phyloP scores from a whole-genome alignment of 345 rosid genomes.

The Euphorbia peplus region DNA sequence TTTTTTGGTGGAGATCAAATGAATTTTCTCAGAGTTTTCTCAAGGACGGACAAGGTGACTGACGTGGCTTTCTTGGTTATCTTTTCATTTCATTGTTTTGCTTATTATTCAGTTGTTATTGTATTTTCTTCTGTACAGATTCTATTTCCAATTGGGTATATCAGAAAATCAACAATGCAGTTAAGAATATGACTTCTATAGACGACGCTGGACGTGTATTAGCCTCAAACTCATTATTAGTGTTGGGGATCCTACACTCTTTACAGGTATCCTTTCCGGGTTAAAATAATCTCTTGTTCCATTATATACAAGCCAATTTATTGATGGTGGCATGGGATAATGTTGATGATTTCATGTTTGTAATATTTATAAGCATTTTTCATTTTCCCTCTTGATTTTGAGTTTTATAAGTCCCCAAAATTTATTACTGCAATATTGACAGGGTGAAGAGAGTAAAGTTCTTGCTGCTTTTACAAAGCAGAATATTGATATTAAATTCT shows the following conservation, averaged over 20 bases:
- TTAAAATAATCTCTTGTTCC: no score
- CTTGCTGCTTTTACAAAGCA: conserved; percentile 16
- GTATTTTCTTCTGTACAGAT: conserved; percentile 21
- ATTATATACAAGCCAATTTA: no score
- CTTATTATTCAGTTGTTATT: not conserved
- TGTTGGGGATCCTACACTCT: conserved; percentile 11
- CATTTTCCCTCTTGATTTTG: no score
- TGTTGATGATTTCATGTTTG: no score
- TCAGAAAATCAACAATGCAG: conserved; percentile 27
- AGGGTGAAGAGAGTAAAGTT: conserved; percentile 18
- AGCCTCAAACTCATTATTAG: not conserved
- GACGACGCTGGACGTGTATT: conserved; percentile 9
- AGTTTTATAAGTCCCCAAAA: no score
- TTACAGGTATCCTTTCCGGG: conserved; percentile 13
- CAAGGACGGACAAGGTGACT: conserved; percentile 13
- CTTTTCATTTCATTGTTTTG: no score
- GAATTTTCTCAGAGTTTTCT: not conserved
- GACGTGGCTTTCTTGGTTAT: not conserved
- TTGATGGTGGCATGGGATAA: no score
- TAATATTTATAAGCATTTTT: not conserved
- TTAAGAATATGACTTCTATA: conserved; percentile 7
- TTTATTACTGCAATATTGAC: not conserved
- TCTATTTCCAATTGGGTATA: conserved; percentile 43
- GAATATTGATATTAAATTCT: conserved; percentile 12
- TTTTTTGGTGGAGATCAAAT: conserved; percentile 12